Base-by-base conservation (phyloP, 2,329 filamentous ascomycete species). In the Sporothrix luriei region DNA sequence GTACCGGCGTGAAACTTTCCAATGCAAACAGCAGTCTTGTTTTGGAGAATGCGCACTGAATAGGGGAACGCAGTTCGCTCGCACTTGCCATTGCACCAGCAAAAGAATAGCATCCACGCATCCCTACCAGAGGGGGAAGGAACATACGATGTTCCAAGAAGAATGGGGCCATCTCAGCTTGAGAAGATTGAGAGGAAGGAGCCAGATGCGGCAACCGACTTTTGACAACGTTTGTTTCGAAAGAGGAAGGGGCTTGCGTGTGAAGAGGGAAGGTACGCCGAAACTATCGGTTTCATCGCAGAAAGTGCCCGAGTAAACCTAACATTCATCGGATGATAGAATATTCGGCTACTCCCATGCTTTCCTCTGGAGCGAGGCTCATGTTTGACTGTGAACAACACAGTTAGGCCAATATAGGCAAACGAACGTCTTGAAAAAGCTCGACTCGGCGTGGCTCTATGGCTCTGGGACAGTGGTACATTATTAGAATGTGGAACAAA, bases 131-230 rank as follows among this genome's bases (percentile, higher is more conserved):
- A 55, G n/a, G 55, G 33, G 33, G 55, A 59, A 59, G 9, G 33
- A 59, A 43, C 55, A 21, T 43, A 59, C 19, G 33, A 59, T 43
- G 33, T 59, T 13, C 33, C 33, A 59, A 24, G 19, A 61, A 61
- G 1, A 40, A 24, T 43, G 4, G 33, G 24, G 43, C 55, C 33
- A 43, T 59, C 55, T 43, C 33, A 24, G 55, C 33, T 43, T n/a
- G 55, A 21, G n/a, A 26, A 21, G 21, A 61, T 43, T n/a, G 55
- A 21, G n/a, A 26, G 40, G 21, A 61, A 46, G 38, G 29, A 26
- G 14, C 11, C n/a, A 43, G 55, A 62, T 62, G 38, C 43, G n/a
- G 38, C 57, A 62, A 16, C 38, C 57, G 5, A 62, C n/a, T 21
- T 13, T 62, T 38, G 21, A 46, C 38, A 46, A 19, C 4, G 33